phyloP scores from a whole-genome alignment of 768 basidiomycete genomes.

The Trametes cingulata region DNA sequence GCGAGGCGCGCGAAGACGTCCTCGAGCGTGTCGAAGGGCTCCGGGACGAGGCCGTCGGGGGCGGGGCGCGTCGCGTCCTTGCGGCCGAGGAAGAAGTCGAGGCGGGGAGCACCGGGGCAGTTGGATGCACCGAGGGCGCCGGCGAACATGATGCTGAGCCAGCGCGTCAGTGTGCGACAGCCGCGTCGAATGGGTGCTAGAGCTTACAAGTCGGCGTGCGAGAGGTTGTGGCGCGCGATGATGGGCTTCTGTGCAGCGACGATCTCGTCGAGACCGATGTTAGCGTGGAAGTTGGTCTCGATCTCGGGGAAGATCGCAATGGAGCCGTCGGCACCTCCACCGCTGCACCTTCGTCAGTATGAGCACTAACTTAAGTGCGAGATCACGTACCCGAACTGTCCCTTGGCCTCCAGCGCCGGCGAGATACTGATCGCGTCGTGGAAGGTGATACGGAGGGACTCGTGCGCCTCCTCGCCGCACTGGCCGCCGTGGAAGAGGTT shows the following conservation, averaged over 20 bases:
- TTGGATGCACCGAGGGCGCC: slow-evolving; percentile 38
- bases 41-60: slow-evolving; percentile 11
- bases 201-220: slow-evolving; percentile 50
- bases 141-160: slow-evolving; percentile 38
- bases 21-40: slow-evolving; percentile 23
- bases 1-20: slow-evolving; percentile 22
- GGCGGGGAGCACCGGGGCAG: slow-evolving; percentile 41
- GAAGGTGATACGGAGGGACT: slow-evolving; percentile 31
- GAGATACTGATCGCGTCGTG: slow-evolving; percentile 28
- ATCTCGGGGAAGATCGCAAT: slow-evolving; percentile 25
- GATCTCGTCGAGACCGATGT: slow-evolving; percentile 13
- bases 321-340: slow-evolving; percentile 28
- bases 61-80: slow-evolving; percentile 18
- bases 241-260: slow-evolving; percentile 36
- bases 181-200: too few species aligned
- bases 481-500: slow-evolving; percentile 32
- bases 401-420: slow-evolving; percentile 8
- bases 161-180: background rate
- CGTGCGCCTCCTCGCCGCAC: slow-evolving; percentile 36
- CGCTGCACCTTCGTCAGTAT: slow-evolving; percentile 10
- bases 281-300: slow-evolving; percentile 19
- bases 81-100: slow-evolving; percentile 38
- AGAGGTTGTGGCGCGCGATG: slow-evolving; percentile 39
- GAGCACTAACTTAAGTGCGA: background rate
- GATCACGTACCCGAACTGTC: slow-evolving; percentile 17